Base-by-base conservation (phyloP, 2,329 filamentous ascomycete species). In the Arthrobotrys sphaeroides region DNA sequence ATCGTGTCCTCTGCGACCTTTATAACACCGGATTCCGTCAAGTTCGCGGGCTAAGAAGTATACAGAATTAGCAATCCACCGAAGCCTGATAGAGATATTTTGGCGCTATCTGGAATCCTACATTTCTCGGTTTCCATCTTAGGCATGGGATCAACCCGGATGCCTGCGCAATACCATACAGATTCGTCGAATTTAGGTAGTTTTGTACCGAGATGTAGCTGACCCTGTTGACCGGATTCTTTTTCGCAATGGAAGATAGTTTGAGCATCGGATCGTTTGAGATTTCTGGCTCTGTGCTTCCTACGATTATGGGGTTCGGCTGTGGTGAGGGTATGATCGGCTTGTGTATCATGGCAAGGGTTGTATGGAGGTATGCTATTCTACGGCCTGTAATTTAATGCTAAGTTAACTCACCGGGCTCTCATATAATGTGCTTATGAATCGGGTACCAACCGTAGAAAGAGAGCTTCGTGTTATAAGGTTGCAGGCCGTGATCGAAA, bases 381-480 rank as follows among this genome's bases (percentile, higher is more conserved):
- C 77, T 43, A 9, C 77, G 77, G 33, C 77, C 77, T 78, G 38
- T 42, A 49, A 20, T 7, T n/a, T 10, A 26, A 42, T 36, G 31
- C 45, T 31, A 28, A 26, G 24, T 22, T 12, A 40, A 12, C 6
- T 33, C 7, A 24, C 22, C 80, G 84, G 51, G 24, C 18, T 26
- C n/a, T 12, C 51, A 65, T 49, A 61, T 12, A 16, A 24, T 33
- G 43, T 31, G 4, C 33, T 13, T n/a, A 36, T 20, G 13, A 12
- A 26, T 65, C 20, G 40, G 18, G 81, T 85, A 59, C 55, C 73
- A 87, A 96, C 93, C 94, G 64, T 96, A 85, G 81, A 92, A 93
- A n/a, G 93, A 92, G 83, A 99, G 85, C 77, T 92, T 88, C 81
- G 97, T 94, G 82, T 99, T 99, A 84, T 94, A 97, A 0, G 94